These are phyloP conservation scores for Prinsepia uniflora DNA, from an alignment of 306 rosid species.

Conservation along the genomic window DNA sequence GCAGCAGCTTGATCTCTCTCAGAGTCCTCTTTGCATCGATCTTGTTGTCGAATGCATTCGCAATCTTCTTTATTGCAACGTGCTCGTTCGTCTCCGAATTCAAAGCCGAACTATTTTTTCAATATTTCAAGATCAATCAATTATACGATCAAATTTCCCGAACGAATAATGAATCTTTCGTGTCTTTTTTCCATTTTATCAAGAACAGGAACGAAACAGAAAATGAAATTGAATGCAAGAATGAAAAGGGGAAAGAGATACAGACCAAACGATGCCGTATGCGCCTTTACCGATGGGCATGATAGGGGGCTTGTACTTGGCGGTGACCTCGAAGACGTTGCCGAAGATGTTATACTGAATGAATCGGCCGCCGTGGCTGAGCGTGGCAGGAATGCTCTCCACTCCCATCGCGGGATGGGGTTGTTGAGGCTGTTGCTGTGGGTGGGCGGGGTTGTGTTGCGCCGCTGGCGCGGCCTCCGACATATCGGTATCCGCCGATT, in stretches of 20 bases:
- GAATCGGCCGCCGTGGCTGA: conserved; percentile 88
- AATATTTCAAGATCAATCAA: neutral
- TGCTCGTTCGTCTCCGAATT: conserved; percentile 87
- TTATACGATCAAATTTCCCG: neutral
- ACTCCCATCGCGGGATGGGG: conserved; percentile 30
- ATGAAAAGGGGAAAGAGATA: neutral
- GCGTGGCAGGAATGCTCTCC: conserved; percentile 82
- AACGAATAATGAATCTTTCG: conserved; percentile 1
- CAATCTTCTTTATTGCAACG: conserved; percentile 92
- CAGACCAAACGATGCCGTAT: conserved; percentile 91
- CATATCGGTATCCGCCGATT: conserved; percentile 66
- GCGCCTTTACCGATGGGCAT: conserved; percentile 99
- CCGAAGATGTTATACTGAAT: conserved; percentile 95
- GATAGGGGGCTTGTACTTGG: conserved; percentile 92
- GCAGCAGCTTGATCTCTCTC: conserved; percentile 95
- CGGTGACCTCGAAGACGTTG: conserved; percentile 81
- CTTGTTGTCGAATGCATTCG: conserved; percentile 89
- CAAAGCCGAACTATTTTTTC: conserved; percentile 54
- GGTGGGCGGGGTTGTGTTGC: conserved; percentile 22
- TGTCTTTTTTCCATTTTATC: neutral
- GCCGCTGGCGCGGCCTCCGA: conserved; percentile 50
- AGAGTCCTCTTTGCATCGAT: conserved; percentile 97
- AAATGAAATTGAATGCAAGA: neutral
- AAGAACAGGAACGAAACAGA: neutral
- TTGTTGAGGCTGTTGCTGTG: conserved; percentile 26